A percentile compares a stretch with the other conserved stretches of the same genome.
phyloP scores from a whole-genome alignment of 78 protist genomes.

The Guillardia theta region DNA sequence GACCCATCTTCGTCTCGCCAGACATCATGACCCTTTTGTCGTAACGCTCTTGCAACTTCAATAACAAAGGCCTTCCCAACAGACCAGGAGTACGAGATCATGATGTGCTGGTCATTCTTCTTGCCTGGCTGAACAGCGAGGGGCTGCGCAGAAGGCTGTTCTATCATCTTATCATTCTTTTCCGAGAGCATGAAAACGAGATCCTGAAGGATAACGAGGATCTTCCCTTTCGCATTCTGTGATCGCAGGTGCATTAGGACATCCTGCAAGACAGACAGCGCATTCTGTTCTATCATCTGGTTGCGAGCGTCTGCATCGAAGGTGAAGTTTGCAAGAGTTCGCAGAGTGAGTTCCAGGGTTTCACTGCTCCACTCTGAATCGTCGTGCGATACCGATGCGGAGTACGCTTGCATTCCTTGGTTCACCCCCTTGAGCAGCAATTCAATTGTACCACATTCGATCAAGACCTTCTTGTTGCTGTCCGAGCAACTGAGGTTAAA shows the following conservation, averaged over 20 bases:
- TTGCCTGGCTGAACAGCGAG: too few species aligned
- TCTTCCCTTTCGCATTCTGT: too few species aligned
- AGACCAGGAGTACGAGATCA: not conserved
- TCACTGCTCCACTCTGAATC: too few species aligned
- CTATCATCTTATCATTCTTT: not conserved
- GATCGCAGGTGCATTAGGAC: too few species aligned
- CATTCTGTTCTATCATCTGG: too few species aligned
- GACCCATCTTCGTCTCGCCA: constrained; percentile 24
- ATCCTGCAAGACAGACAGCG: too few species aligned
- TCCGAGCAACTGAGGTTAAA: not conserved
- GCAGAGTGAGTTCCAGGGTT: not conserved
- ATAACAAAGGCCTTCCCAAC: not conserved
- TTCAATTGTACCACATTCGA: not conserved
- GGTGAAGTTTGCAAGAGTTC: not conserved
- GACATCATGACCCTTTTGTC: not conserved
- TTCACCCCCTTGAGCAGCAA: not conserved
- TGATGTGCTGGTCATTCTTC: not conserved
- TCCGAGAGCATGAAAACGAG: not conserved
- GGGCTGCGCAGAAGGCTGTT: too few species aligned
- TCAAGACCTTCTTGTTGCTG: not conserved
- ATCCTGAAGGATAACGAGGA: not conserved
- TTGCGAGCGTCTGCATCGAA: not conserved
- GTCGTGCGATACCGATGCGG: too few species aligned
- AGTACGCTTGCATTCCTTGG: not conserved
- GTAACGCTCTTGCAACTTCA: not conserved